These are phyloP conservation scores for Solanum etuberosum DNA, from an alignment of 257 asterid genomes.

Conservation along the genomic window DNA sequence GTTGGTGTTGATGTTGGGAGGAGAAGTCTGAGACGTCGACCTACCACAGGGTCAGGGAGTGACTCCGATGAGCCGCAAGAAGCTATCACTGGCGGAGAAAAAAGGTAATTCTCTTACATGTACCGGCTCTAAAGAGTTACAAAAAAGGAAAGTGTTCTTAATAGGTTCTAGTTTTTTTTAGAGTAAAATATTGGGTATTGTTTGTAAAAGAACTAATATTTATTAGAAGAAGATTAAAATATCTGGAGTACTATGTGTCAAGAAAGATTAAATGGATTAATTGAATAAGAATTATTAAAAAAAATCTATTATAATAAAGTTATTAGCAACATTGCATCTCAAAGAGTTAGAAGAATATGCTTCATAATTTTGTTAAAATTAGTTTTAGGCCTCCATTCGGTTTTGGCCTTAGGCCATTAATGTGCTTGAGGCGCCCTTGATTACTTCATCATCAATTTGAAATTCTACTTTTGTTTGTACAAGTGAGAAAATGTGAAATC, in stretches of 20 bases:
- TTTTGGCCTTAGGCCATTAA: not conserved
- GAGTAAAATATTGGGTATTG: too few species aligned
- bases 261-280: not conserved
- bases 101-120: conserved; percentile 27
- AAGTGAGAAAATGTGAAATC: not conserved
- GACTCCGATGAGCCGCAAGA: conserved; percentile 70
- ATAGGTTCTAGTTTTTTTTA: too few species aligned
- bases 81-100: conserved; percentile 65
- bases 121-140: not conserved
- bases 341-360: not conserved
- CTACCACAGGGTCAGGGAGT: conserved; percentile 32
- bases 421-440: not conserved
- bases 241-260: not conserved
- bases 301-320: too few species aligned
- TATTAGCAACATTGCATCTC: not conserved
- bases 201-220: too few species aligned
- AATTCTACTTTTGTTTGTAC: not conserved
- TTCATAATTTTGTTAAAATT: too few species aligned
- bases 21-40: conserved; percentile 35
- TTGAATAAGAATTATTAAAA: not conserved
- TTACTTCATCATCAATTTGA: not conserved
- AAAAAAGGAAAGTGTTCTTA: not conserved
- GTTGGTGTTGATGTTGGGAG: conserved; percentile 6
- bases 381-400: not conserved
- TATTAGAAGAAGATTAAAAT: not conserved